Evolutionary conservation across 225 moss, liverwort and hornwort species (phyloP), one percentile per base, ranked within the genome.

Genomic region (Marchantia paleacea): DNA sequence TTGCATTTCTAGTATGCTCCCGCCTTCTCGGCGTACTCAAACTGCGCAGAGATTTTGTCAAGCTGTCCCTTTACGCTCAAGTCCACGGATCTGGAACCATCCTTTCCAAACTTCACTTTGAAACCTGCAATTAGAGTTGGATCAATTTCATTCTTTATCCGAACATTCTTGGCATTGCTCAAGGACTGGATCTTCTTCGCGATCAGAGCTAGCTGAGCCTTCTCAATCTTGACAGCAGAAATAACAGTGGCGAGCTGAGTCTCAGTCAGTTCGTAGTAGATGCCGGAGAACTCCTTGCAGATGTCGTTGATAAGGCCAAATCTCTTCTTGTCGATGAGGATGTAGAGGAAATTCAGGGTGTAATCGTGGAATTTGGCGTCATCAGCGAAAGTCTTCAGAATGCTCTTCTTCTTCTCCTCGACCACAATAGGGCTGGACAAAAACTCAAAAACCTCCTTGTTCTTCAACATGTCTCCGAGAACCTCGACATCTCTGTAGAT

Each of bases 31-130:
- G 95, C 87, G 66, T 88, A 82, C 48, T 88, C 87, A 54, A 97
- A 95, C 87, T 91, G 89, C 15, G 92, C 86, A 39, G 95, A 92
- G 76, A 97, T 73, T 74, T 88, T 89, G 75, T 97, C 95, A n/a
- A 97, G 88, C 87, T 95, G 95, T 3, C 97, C 97, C 64, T 97
- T 97, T 0, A 97, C 95, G 81, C 97, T 97, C 94, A 99, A 92
- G 79, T 99, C 97, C 70, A 99, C 93, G 76, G 83, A 93, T 29
- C 95, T 85, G 12, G 97, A 97, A 67, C 95, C 95, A 79, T 93
- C 97, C 88, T 97, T 93, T 4, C 97, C 97, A 66, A 91, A 97
- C 87, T 95, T 95, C 49, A 97, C 93, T 51, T 93, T 81, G 79
- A 97, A 97, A 4, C 97, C 97, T 16, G 97, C 97, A 31, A 97